These are phyloP conservation scores for Obba rivulosa DNA, from an alignment of 768 basidiomycete genomes.

Conservation along the genomic window DNA sequence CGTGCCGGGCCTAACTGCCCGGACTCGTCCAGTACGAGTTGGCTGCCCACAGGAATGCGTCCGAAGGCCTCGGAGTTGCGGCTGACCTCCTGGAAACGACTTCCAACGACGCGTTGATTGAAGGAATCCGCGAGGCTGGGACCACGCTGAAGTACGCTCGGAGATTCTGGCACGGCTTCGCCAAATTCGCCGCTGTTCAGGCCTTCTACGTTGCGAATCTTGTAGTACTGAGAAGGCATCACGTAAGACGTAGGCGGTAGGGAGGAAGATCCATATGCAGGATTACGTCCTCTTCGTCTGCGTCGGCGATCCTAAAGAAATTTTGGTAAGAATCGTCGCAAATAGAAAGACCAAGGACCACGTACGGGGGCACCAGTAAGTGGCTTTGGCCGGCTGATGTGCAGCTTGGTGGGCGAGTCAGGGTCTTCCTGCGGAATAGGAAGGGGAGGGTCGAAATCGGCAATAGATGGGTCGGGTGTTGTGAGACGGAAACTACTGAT, in stretches of 20 bases:
- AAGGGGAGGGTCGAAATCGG: conserved; percentile 33
- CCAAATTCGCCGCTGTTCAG: conserved; percentile 56
- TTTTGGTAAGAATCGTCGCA: background rate
- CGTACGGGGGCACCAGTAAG: conserved; percentile 31
- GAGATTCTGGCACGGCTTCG: conserved; percentile 33
- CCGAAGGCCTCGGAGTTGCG: conserved; percentile 53
- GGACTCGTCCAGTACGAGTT: conserved; percentile 44
- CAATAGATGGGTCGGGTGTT: conserved; percentile 68
- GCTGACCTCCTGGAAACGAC: conserved; percentile 69
- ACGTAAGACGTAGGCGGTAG: conserved; percentile 73
- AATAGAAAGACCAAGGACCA: background rate
- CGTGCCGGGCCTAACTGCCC: conserved; percentile 38
- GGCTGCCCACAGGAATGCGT: conserved; percentile 57
- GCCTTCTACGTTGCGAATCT: conserved; percentile 56
- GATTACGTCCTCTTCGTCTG: conserved; percentile 47
- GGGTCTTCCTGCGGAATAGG: conserved; percentile 32
- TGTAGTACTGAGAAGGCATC: conserved; percentile 76
- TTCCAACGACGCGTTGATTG: conserved; percentile 57
- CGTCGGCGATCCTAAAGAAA: conserved; percentile 30
- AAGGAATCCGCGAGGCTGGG: conserved; percentile 54
- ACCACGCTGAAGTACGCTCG: conserved; percentile 8
- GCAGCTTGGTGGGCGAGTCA: conserved; percentile 36
- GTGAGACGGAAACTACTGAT: conserved; percentile 70
- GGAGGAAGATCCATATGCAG: conserved; percentile 64
- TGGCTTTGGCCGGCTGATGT: conserved; percentile 67